phyloP scores from a whole-genome alignment of 768 basidiomycete genomes.

The Mycena floridula region DNA sequence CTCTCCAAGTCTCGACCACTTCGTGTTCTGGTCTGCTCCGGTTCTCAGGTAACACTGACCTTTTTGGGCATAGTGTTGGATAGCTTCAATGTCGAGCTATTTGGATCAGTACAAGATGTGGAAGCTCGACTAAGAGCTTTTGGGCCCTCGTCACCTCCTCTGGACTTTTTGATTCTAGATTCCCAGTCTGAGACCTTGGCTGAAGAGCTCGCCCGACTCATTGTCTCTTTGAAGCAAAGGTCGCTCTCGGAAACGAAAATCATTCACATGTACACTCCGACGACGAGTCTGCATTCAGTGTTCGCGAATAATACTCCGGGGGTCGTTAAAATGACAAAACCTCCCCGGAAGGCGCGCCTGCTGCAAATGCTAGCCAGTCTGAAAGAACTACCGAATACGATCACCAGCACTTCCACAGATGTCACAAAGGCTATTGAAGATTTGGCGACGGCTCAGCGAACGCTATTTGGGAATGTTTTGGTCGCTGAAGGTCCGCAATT shows the following conservation, averaged over 20 bases:
- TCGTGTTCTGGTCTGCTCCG: constrained; percentile 50
- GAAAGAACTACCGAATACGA: constrained; percentile 46
- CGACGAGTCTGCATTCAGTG: constrained; percentile 47
- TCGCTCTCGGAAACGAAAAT: constrained; percentile 52
- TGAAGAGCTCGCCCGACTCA: constrained; percentile 47
- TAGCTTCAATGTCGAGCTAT: constrained; percentile 42
- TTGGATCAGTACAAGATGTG: constrained; percentile 40
- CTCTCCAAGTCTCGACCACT: constrained; percentile 42
- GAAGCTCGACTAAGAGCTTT: constrained; percentile 32
- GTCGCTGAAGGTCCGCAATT: constrained; percentile 67
- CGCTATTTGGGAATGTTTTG: constrained; percentile 59
- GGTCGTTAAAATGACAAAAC: constrained; percentile 66
- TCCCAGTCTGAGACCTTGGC: constrained; percentile 55
- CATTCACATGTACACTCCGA: constrained; percentile 69
- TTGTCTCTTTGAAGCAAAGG: constrained; percentile 32
- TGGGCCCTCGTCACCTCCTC: constrained; percentile 20
- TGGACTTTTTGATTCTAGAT: constrained; percentile 67
- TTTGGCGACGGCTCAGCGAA: constrained; percentile 40
- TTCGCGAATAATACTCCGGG: constrained; percentile 47
- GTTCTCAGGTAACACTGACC: constrained; percentile 49
- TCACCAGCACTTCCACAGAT: constrained; percentile 30
- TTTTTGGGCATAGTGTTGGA: constrained; percentile 52
- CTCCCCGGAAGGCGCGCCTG: constrained; percentile 53
- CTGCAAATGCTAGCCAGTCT: constrained; percentile 56
- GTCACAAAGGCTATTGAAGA: constrained; percentile 40